Conservation (phyloP, 2,329 filamentous ascomycete genomes). For the Colletotrichum coccodes region DNA sequence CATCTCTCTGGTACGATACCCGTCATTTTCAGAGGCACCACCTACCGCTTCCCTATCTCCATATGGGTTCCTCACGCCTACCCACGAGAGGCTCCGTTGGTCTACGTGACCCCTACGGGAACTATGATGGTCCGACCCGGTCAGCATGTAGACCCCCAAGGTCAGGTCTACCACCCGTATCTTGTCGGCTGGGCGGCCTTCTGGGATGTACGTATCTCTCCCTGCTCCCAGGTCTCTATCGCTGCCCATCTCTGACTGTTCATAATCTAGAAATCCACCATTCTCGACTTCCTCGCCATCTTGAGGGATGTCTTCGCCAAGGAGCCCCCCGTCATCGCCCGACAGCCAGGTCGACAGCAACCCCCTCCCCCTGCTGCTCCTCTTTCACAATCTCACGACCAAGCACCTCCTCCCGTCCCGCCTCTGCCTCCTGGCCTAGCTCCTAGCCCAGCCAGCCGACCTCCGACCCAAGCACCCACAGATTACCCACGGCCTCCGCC, state of each 20-base stretch:
- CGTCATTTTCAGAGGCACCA: slow-evolving; percentile 88
- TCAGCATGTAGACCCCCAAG: slow-evolving; percentile 94
- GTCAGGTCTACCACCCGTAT: slow-evolving; percentile 95
- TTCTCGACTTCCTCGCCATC: slow-evolving; percentile 84
- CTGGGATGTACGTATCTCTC: slow-evolving; percentile 85
- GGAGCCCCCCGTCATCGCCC: slow-evolving; percentile 89
- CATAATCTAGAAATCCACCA: slow-evolving; percentile 76
- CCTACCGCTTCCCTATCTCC: slow-evolving; percentile 90
- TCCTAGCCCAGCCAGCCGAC: slow-evolving; percentile 48
- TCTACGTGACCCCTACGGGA: slow-evolving; percentile 88
- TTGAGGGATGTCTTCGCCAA: slow-evolving; percentile 90
- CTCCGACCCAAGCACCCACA: slow-evolving; percentile 43
- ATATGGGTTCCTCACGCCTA: slow-evolving; percentile 95
- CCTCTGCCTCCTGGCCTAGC: slow-evolving; percentile 75
- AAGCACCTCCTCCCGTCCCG: slow-evolving; percentile 73
- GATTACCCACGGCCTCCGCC: slow-evolving; percentile 54
- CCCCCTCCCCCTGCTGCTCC: slow-evolving; percentile 45
- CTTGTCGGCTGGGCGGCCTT: slow-evolving; percentile 88
- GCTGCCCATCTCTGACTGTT: not conserved
- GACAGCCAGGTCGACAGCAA: slow-evolving; percentile 62
- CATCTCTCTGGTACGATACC: slow-evolving; percentile 89
- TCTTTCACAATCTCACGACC: slow-evolving; percentile 42
- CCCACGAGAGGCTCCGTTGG: slow-evolving; percentile 84
- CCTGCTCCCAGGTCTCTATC: not conserved
- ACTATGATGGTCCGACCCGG: slow-evolving; percentile 91